Base-by-base conservation (phyloP, 2,329 filamentous ascomycete genomes). In the Fusarium kyushuense region DNA sequence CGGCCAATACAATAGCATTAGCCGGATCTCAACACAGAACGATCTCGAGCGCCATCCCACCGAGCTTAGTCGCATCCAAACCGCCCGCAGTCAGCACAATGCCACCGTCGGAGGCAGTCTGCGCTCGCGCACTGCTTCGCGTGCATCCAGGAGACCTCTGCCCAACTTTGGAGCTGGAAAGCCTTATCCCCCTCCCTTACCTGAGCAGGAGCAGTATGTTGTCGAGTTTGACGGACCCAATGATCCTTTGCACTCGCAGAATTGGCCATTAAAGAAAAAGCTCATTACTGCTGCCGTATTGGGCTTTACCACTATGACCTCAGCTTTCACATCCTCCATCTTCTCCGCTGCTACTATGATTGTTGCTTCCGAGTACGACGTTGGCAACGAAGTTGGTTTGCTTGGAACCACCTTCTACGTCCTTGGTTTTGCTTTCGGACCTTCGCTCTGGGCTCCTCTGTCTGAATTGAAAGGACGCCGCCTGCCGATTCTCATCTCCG, bases 181-280 rank as follows among this genome's bases (percentile, higher is more conserved):
- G 79, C 84, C 89, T 1, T 93, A 88, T 72, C 92, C 92, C 5
- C 91, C 91, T 5, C 83, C 81, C 1, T 76, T 94, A 41, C 91
- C 91, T 3, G 87, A 89, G 16, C 84, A 86, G 71, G 92, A 94
- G 72, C 88, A 92, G 67, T 95, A 94, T 74, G 91, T 94, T 1
- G 92, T 94, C 42, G 92, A 93, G 78, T 97, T 97, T 75, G 90
- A 94, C 71, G 94, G 93, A 0, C 90, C 89, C 2, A 85, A 94
- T 67, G 94, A 97, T 74, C 93, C 93, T 4, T 75, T 94, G 63
- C 93, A 97, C 78, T 91, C 93, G 2, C 92, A 95, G 80, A 97
- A 97, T 77, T 97, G 94, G 94, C 85, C 91, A 0, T 75, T 92
- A 54, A 87, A 82, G 75, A 94, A 92, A 82, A 97, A 97, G 88